phyloP scores from a whole-genome alignment of 1,284 basidiomycete genomes.

The Trametes polyzona region DNA sequence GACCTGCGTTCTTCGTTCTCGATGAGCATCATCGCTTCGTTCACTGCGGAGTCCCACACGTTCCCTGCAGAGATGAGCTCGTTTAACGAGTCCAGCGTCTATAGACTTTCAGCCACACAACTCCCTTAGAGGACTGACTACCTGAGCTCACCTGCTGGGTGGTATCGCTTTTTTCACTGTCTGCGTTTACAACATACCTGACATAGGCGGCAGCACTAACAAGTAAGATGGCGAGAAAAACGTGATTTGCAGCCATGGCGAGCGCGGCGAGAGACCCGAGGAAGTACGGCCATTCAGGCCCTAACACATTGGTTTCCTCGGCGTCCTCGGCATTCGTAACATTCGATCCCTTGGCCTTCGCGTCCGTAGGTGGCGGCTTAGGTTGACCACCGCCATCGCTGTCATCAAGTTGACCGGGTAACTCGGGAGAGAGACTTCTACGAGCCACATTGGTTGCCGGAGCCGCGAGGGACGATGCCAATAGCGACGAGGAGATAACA shows the following conservation, averaged over 20 bases:
- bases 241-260: conserved; percentile 53
- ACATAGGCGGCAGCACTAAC: conserved; percentile 48
- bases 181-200: conserved; percentile 42
- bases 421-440: conserved; percentile 31
- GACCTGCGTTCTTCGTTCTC: conserved; percentile 73
- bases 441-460: conserved; percentile 28
- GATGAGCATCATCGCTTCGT: conserved; percentile 63
- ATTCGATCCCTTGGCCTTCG: background rate
- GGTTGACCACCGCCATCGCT: conserved; percentile 1
- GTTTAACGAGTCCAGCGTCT: conserved; percentile 63
- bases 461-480: conserved; percentile 52
- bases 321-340: background rate
- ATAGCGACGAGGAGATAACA: conserved; percentile 80
- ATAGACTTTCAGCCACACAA: conserved; percentile 6
- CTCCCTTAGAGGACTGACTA: background rate
- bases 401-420: conserved; percentile 30
- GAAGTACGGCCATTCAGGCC: conserved; percentile 22
- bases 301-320: background rate
- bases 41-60: conserved; percentile 72
- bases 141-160: conserved; percentile 57
- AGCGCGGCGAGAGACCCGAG: conserved; percentile 40
- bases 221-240: conserved; percentile 44
- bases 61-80: conserved; percentile 67
- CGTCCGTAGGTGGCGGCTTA: background rate
- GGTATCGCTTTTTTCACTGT: conserved; percentile 47